Base-by-base conservation (phyloP, 2,329 filamentous ascomycete genomes). In the Epichloe sp. region DNA sequence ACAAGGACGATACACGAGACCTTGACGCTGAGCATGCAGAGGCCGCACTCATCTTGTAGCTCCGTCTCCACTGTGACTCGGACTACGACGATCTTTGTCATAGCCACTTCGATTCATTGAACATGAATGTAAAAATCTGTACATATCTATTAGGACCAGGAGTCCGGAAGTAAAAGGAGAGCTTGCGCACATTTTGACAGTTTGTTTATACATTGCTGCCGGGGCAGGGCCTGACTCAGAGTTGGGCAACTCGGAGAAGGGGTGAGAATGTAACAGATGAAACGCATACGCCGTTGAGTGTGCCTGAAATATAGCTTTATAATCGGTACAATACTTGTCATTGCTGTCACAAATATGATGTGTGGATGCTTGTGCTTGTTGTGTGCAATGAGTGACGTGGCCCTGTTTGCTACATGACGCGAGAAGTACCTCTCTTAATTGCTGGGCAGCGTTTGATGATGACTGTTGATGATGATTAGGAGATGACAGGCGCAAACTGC, bases 1-100 rank as follows among this genome's bases (percentile, higher is more conserved):
- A 52, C 50, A 14, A 31, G 10, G 35, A 48, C 46, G 4, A 12
- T 41, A 11, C 35, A 48, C 43, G 19, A 48, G 31, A 41, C 37
- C 5, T 17, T 26, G 7, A 50, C 40, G 14, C 15, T 42, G n/a
- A 42, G 43, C 41, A 38, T 46, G 21, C 31, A 47, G 34, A 15
- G 23, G 3, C 38, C 37, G 21, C 23, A 17, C n/a, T 11, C 36
- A 23, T 35, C 54, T 23, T 54, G 54, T 26, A 49, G 37, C 31
- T 48, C 48, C 15, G 42, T 50, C 43, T 57, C 52, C 43, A 58
- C 55, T 5, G 46, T 58, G 11, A 53, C 56, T 8, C 50, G 51
- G 38, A 61, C 59, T 12, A 56, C 53, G 23, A 60, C 60, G 4
- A 31, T 58, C 35, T 57, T 54, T 26, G 52, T 57, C 44, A 56